Conservation (phyloP, 352 stramenopile species). For the Phytophthora cryptogea region DNA sequence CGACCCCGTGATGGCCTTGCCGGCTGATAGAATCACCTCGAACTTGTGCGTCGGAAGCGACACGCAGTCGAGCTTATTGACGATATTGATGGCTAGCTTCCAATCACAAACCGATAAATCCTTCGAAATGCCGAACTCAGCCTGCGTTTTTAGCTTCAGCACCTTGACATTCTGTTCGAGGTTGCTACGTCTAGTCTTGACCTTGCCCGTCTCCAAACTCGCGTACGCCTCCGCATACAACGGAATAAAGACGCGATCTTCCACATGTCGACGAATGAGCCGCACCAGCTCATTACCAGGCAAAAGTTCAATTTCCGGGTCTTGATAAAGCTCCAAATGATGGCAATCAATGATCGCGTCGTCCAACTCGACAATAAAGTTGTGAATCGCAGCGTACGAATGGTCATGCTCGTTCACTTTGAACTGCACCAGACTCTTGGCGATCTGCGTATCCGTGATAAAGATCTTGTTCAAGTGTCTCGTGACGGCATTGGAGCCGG, state of each 20-base stretch:
- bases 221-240: conserved; percentile 60
- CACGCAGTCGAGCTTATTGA: conserved; percentile 75
- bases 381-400: conserved; percentile 52
- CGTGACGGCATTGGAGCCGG: conserved; percentile 54
- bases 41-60: conserved; percentile 87
- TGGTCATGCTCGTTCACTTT: conserved; percentile 56
- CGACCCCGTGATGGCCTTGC: conserved; percentile 48
- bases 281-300: conserved; percentile 76
- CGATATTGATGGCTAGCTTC: conserved; percentile 50
- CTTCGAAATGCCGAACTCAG: conserved; percentile 68
- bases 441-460: conserved; percentile 61
- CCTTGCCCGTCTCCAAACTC: conserved; percentile 48
- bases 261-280: conserved; percentile 72
- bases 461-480: conserved; percentile 84
- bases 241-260: conserved; percentile 81
- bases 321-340: conserved; percentile 63
- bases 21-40: conserved; percentile 67
- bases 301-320: conserved; percentile 66
- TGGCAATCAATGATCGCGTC: conserved; percentile 73
- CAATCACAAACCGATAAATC: conserved; percentile 72
- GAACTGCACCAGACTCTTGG: conserved; percentile 54
- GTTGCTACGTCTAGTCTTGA: conserved; percentile 39
- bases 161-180: conserved; percentile 65
- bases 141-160: conserved; percentile 53
- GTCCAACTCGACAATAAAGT: conserved; percentile 68